Evolutionary conservation across 495 filamentous ascomycete genomes (phyloP).

Genomic region (Penicillium flavigenum): DNA sequence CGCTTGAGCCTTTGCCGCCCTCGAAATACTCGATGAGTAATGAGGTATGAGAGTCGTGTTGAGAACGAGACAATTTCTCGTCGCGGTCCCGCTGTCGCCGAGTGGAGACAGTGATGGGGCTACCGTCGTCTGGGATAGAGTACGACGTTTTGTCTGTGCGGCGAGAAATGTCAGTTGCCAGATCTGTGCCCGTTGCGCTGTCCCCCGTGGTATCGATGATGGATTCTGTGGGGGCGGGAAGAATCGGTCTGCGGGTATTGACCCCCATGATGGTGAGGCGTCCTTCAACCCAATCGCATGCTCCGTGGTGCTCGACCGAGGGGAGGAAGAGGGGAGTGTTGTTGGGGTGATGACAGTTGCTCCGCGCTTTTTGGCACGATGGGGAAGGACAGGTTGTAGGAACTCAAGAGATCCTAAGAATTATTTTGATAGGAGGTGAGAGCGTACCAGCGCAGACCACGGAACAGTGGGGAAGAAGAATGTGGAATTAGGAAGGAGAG

Average conservation of each 20-base stretch:
- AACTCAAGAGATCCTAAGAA: background rate
- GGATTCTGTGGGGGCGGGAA: slow-evolving; percentile 79
- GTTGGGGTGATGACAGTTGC: slow-evolving; percentile 13
- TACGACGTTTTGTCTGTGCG: slow-evolving; percentile 80
- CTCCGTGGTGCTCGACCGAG: slow-evolving; percentile 18
- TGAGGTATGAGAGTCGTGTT: slow-evolving; percentile 77
- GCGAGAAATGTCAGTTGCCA: slow-evolving; percentile 75
- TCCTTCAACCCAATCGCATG: slow-evolving; percentile 36
- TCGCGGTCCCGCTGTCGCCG: slow-evolving; percentile 55
- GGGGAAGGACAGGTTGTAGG: slow-evolving; percentile 18
- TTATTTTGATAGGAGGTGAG: slow-evolving; percentile 13
- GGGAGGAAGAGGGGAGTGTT: slow-evolving; percentile 18
- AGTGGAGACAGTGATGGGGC: slow-evolving; percentile 83
- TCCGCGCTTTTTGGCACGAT: slow-evolving; percentile 22
- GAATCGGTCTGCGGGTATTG: slow-evolving; percentile 64
- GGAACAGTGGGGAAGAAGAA: slow-evolving; percentile 16
- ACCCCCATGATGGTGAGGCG: slow-evolving; percentile 62
- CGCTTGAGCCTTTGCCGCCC: slow-evolving; percentile 67
- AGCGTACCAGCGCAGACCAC: slow-evolving; percentile 35
- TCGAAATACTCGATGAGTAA: slow-evolving; percentile 98
- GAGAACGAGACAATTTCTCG: slow-evolving; percentile 50
- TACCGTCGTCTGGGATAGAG: slow-evolving; percentile 94
- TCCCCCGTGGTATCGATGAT: slow-evolving; percentile 60
- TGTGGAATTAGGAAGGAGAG: slow-evolving; percentile 10
- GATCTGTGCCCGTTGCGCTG: slow-evolving; percentile 66